A percentile compares a stretch with the other conserved stretches of the same genome.
phyloP scores from a whole-genome alignment of 2,329 filamentous ascomycete genomes.

The Neofusicoccum umdonicola region DNA sequence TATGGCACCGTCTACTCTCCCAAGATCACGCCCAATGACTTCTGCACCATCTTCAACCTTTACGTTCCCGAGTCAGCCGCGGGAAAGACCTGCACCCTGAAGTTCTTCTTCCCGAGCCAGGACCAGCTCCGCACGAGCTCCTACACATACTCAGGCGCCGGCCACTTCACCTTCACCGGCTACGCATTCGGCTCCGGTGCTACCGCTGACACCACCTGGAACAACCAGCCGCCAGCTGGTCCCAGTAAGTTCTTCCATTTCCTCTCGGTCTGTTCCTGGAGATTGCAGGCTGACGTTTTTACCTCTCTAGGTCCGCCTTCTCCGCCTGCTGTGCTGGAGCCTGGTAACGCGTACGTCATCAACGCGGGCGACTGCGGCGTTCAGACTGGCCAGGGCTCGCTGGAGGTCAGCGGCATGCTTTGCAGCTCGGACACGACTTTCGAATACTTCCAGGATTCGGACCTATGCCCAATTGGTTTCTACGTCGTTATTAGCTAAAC shows the following conservation, averaged over 20 bases:
- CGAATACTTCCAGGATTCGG: constrained; percentile 22
- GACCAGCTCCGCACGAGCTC: constrained; percentile 20
- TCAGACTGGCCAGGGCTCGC: constrained; percentile 18
- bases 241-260: constrained; percentile 17
- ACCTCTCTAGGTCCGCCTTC: constrained; percentile 18
- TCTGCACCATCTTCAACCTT: constrained; percentile 23
- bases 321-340: constrained; percentile 21
- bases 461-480: constrained; percentile 24
- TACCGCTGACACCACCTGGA: constrained; percentile 21
- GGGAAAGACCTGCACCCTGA: constrained; percentile 22
- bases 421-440: constrained; percentile 24
- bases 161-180: constrained; percentile 25
- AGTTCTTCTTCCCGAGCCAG: constrained; percentile 20
- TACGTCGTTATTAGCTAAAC: constrained; percentile 22
- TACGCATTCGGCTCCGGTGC: constrained; percentile 22
- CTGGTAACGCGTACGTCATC: constrained; percentile 24
- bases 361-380: constrained; percentile 22
- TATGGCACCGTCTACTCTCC: constrained; percentile 9
- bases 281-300: neutral
- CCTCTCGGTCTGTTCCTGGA: neutral
- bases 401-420: constrained; percentile 22
- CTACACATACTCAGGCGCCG: constrained; percentile 19
- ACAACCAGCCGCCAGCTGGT: constrained; percentile 23
- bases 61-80: constrained; percentile 21
- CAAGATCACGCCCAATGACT: too few species aligned